Conservation (phyloP, 1,284 basidiomycete genomes). For the Sporisorium exsertum region DNA sequence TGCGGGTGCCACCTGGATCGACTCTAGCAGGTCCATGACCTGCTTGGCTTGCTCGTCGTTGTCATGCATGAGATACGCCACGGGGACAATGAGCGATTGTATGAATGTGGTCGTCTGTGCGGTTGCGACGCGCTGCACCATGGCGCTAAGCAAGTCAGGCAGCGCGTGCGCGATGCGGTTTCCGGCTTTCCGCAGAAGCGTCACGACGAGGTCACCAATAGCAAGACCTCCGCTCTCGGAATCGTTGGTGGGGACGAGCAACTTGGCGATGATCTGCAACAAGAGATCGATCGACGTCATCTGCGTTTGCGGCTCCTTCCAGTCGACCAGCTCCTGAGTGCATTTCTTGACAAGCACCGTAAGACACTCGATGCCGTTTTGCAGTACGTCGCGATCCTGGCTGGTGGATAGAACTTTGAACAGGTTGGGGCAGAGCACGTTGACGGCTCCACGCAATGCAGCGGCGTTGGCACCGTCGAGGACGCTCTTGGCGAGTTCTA, state of each 20-base stretch:
- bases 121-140: conserved; percentile 81
- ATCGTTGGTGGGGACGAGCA: conserved; percentile 53
- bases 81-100: conserved; percentile 83
- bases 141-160: conserved; percentile 84
- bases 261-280: conserved; percentile 55
- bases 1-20: conserved; percentile 23
- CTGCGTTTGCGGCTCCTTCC: conserved; percentile 33
- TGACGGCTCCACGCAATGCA: conserved; percentile 82
- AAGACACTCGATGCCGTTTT: conserved; percentile 85
- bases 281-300: conserved; percentile 44
- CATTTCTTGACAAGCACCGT: conserved; percentile 89
- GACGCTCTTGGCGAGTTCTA: conserved; percentile 76
- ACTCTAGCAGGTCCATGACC: conserved; percentile 71
- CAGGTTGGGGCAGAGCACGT: conserved; percentile 39
- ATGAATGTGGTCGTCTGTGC: conserved; percentile 89
- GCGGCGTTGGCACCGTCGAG: conserved; percentile 76
- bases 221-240: conserved; percentile 82
- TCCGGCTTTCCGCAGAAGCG: conserved; percentile 83
- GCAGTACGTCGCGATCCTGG: conserved; percentile 57
- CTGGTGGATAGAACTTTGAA: conserved; percentile 38
- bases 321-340: conserved; percentile 80
- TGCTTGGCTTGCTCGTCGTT: conserved; percentile 73
- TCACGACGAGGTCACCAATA: conserved; percentile 93
- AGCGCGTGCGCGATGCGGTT: conserved; percentile 82
- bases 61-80: conserved; percentile 89